Evolutionary conservation across 169 alveolate species (phyloP), one percentile per base, ranked within the genome.

Genomic region (Plasmodium inui): DNA sequence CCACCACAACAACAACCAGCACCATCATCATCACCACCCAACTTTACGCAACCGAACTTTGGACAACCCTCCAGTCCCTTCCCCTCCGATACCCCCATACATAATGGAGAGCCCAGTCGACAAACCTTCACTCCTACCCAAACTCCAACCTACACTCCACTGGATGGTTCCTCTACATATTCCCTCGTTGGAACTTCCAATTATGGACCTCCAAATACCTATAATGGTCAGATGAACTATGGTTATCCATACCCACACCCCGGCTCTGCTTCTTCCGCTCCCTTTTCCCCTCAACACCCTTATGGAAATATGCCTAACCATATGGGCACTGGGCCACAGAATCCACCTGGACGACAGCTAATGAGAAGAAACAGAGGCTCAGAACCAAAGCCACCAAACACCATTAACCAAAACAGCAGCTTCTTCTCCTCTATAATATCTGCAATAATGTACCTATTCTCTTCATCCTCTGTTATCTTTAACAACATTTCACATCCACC

Each of bases 401-500:
- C 12, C 50, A 30, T 30, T 4, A 74, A 74, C 3, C 0, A 14
- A 0, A 41, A 8, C 46, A 74, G 32, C 30, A 4, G 6, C 4
- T 19, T 74, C 26, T n/a, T 74, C 14, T 34, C 83, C 30, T 74
- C 83, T 26, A 8, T 74, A 1, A 0, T 74, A 12, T 28, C 83
- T 19, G 53, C 83, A 19, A 74, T 74, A 7, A 2, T 74, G 19
- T 74, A 74, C 12, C 61, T 74, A 7, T 74, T 74, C 46, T 74
- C 83, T 30, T 74, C 83, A 74, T 5, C 83, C 83, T 74, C 83
- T n/a, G 83, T 74, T 5, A 22, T 74, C n/a, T n/a, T 26, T 30
- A 74, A 19, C 41, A 30, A 46, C 12, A 30, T 74, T 30, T 22
- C 83, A 30, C 83, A 74, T 30, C 39, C 72, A 39, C 86, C 70